phyloP scores from a whole-genome alignment of 352 stramenopile genomes.

The Phytophthora litchii region DNA sequence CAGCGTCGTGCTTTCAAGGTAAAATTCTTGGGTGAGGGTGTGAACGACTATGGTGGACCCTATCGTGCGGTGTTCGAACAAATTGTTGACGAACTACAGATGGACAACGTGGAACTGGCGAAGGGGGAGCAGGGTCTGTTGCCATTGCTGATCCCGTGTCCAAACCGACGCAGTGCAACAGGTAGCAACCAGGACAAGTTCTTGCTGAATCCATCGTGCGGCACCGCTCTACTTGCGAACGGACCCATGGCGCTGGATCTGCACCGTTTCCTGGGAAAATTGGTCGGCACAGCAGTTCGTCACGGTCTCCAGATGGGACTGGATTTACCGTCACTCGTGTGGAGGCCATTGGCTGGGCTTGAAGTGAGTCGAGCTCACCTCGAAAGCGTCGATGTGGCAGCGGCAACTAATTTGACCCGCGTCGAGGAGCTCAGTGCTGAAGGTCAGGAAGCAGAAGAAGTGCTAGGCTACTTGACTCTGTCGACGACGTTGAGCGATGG shows the following conservation, averaged over 20 bases:
- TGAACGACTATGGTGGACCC: conserved; percentile 99
- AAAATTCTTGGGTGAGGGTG: conserved; percentile 98
- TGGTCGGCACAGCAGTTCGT: conserved; percentile 95
- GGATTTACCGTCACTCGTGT: conserved; percentile 88
- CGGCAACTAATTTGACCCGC: conserved; percentile 66
- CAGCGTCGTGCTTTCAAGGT: conserved; percentile 99
- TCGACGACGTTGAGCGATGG: conserved; percentile 84
- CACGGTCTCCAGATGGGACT: conserved; percentile 96
- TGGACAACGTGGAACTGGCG: conserved; percentile 87
- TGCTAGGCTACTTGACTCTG: conserved; percentile 77
- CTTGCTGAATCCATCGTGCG: conserved; percentile 84
- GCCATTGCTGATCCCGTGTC: conserved; percentile 88
- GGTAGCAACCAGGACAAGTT: conserved; percentile 94
- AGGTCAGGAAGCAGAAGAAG: conserved; percentile 45
- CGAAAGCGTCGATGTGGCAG: conserved; percentile 79
- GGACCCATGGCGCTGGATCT: conserved; percentile 93
- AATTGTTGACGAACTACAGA: conserved; percentile 94
- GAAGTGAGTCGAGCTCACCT: conserved; percentile 79
- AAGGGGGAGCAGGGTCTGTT: conserved; percentile 89
- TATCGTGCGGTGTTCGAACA: conserved; percentile 98
- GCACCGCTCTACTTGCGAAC: conserved; percentile 81
- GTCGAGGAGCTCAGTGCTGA: conserved; percentile 60
- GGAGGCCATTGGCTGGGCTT: conserved; percentile 82
- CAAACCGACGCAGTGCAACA: conserved; percentile 84
- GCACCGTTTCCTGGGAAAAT: conserved; percentile 95